These are phyloP conservation scores for Tylopilus sp. DNA, from an alignment of 768 basidiomycete genomes.

Conservation along the genomic window DNA sequence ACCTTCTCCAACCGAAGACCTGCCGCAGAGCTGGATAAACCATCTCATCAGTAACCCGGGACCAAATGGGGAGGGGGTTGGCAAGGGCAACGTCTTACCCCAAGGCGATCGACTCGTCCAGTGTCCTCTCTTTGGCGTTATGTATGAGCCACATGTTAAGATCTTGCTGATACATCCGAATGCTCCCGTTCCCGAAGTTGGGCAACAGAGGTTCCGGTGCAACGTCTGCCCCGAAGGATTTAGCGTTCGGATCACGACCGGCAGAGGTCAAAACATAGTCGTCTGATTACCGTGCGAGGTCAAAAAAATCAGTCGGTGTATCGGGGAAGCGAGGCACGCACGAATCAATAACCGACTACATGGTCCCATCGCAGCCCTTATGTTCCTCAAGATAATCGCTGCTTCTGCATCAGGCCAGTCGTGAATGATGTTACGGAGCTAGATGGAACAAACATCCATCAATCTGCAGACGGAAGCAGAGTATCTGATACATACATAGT, in stretches of 20 bases:
- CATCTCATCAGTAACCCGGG: background rate
- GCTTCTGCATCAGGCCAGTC: conserved; percentile 37
- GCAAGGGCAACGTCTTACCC: conserved; percentile 22
- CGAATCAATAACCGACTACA: conserved; percentile 34
- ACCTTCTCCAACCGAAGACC: conserved; percentile 23
- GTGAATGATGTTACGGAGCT: conserved; percentile 31
- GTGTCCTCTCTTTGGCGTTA: conserved; percentile 42
- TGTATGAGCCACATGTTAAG: conserved; percentile 43
- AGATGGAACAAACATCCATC: background rate
- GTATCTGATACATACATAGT: conserved; percentile 17
- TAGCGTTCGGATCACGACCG: conserved; percentile 1
- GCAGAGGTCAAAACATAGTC: conserved; percentile 21
- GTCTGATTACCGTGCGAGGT: conserved; percentile 6
- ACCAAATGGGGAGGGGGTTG: background rate
- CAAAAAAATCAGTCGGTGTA: too few relatives aligned
- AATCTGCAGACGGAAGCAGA: background rate
- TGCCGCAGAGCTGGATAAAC: conserved; percentile 11
- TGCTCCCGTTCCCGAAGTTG: conserved; percentile 43
- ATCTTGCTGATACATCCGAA: conserved; percentile 42
- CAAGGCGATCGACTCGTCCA: conserved; percentile 38
- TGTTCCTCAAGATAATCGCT: conserved; percentile 28
- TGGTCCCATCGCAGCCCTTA: conserved; percentile 28
- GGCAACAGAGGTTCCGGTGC: conserved; percentile 47
- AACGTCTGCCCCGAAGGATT: conserved; percentile 16
- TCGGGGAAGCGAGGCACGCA: conserved; percentile 12